Base-by-base conservation (phyloP, 2,329 filamentous ascomycete genomes). In the Xylariaceae sp. region DNA sequence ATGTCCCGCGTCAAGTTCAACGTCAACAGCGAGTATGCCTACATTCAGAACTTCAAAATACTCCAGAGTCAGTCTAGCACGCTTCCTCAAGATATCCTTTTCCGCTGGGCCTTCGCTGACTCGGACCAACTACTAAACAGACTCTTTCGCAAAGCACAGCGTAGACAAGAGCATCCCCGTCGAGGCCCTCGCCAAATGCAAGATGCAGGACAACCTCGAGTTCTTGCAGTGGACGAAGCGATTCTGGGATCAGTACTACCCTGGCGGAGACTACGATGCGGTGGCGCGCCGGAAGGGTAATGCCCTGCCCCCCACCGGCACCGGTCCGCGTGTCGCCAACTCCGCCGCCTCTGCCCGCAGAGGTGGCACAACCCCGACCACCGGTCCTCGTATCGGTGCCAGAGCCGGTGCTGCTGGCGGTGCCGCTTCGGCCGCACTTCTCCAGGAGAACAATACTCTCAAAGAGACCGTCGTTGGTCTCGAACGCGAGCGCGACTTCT, bases 181-280 rank as follows among this genome's bases (percentile, higher is more conserved):
- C 68, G 84, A 96, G 70, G 77, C 81, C 51, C 84, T 99, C 52
- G 83, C 94, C 63, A 99, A 97, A 73, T 99, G 94, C 80, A 96
- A 96, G 78, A 99, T 99, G 92, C 94, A 99, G 80, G 94, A 99
- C 72, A 99, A 99, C 76, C 87, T 99, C 62, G 94, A 97, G 68
- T 99, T 99, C 70, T 78, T 99, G 53, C 94, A 99, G 75, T 99
- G 90, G 87, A 86, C 86, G 52, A 99, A 99, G 81, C 80, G 81
- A 61, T 96, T 90, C 76, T 99, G 94, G 94, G 94, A 99, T 66
- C 89, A 96, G 68, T 90, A 96, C 78, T 99, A 89, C 73, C 94
- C 94, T 7, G 94, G 94, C 52, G 90, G 94, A 63, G 94, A 97
- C 58, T 99, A 99, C 75, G 94, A 99, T 68, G 90, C 94, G 11